Evolutionary conservation across 176 grass and related monocot species (phyloP).

Genomic region (Eleusine coracana): DNA sequence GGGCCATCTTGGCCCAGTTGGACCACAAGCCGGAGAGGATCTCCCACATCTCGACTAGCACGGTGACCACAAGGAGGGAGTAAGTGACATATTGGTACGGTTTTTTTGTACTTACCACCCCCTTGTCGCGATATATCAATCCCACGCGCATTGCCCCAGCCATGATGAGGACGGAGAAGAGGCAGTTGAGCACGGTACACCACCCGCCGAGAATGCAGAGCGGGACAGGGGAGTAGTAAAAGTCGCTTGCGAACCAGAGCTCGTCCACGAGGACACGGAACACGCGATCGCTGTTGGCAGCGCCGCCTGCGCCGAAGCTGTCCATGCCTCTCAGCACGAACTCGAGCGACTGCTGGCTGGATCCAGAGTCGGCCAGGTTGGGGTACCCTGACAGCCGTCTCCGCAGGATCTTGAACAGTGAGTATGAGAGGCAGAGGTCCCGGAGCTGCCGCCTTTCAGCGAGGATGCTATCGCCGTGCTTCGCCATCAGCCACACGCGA

Average conservation of each 20-base stretch:
- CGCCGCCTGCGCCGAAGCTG: not conserved
- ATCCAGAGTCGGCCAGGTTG: slow-evolving; percentile 22
- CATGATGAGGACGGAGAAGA: slow-evolving; percentile 24
- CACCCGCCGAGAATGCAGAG: slow-evolving; percentile 16
- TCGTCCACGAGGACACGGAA: slow-evolving; percentile 39
- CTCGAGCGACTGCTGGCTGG: not conserved
- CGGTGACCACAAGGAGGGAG: not conserved
- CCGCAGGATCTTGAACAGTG: slow-evolving; percentile 31
- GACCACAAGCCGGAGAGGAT: slow-evolving; percentile 24
- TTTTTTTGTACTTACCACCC: not conserved
- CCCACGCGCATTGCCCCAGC: slow-evolving; percentile 7
- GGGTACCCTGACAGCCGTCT: slow-evolving; percentile 1
- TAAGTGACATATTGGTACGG: not conserved
- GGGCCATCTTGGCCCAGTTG: slow-evolving; percentile 53
- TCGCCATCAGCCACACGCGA: slow-evolving; percentile 19
- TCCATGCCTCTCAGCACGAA: slow-evolving; percentile 53
- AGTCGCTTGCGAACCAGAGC: slow-evolving; percentile 48
- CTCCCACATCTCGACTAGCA: slow-evolving; percentile 29
- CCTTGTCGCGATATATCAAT: rapidly evolving
- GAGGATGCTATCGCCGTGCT: slow-evolving; percentile 11
- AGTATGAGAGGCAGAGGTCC: slow-evolving; percentile 50
- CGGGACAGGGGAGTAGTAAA: slow-evolving; percentile 35
- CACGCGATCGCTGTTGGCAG: not conserved
- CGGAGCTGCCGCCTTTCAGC: not conserved
- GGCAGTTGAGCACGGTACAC: not conserved